phyloP scores from a whole-genome alignment of 2,329 filamentous ascomycete species.

The Colletotrichum destructivum region DNA sequence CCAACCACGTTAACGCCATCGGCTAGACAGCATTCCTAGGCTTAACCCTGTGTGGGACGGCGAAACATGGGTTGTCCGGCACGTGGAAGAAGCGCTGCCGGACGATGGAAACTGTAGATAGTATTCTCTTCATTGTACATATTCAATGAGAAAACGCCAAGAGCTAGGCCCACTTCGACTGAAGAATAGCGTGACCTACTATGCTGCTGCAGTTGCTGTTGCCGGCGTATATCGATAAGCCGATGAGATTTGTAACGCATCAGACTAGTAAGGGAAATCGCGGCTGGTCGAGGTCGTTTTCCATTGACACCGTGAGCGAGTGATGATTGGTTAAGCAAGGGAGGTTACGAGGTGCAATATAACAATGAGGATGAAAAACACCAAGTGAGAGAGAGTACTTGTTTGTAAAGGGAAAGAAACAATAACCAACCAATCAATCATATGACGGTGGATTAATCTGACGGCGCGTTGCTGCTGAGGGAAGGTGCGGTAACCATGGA shows the following conservation, averaged over 20 bases:
- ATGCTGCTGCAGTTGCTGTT: no score
- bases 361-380: no score
- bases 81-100: background rate
- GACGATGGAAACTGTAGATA: background rate
- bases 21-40: background rate
- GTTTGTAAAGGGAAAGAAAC: no score
- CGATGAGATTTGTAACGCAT: no score
- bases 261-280: background rate
- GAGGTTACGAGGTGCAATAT: background rate
- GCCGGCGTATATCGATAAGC: no score
- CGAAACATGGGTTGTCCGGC: background rate
- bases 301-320: background rate
- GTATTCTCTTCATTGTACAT: slow-evolving; percentile 26
- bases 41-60: background rate
- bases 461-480: background rate
- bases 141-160: background rate
- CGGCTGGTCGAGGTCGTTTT: background rate
- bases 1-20: slow-evolving; percentile 55
- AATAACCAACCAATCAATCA: background rate
- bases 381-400: background rate
- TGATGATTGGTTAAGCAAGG: background rate
- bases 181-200: background rate
- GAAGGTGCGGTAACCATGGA: slow-evolving; percentile 22
- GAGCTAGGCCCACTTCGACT: background rate
- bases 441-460: background rate